Base-by-base conservation (phyloP, 768 basidiomycete genomes). In the Leccinum sublutescens region DNA sequence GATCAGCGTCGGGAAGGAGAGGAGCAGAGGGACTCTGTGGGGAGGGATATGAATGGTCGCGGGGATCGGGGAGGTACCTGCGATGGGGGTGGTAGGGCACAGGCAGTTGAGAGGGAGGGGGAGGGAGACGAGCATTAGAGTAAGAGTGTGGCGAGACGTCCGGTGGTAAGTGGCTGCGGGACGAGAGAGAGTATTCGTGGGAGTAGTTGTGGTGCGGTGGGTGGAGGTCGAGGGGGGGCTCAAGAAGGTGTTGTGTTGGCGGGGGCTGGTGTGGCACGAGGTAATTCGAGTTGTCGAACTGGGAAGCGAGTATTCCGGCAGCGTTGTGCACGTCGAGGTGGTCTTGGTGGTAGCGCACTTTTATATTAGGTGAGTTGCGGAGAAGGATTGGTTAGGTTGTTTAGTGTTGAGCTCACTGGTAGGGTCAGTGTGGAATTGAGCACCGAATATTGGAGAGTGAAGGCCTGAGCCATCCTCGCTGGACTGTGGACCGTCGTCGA, bases 401-500 rank as follows among this genome's bases (percentile, higher is more conserved):
- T 25, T 25, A 25, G 25, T 29, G 79, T 77, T 57, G 63, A 31
- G 62, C 67, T 57, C 64, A 79, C 72, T 56, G 78, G 68, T 70
- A 67, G 76, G 80, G 80, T 81, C 79, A 61, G 75, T 71, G 62
- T 78, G 71, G 71, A 76, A 80, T 27, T 77, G 76, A 52, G 80
- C 71, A 57, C 77, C 78, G 74, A 87, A 86, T 54, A 85, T 80
- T 64, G 89, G 88, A 2, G 89, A 89, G 66, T 88, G 87, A 23
- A 90, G 74, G 60, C 86, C 88, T 54, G 88, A 89, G 68, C 86
- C 84, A 67, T 89, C 88, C 69, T 89, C 88, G 71, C 85, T 87
- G 23, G 86, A 88, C 74, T 85, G 86, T 48, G 81, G 80, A 40
- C 85, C 82, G 67, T 89, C 87, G 69, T 88, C 88, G 59, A 78